Base-by-base conservation (phyloP, 371 early-diverging fungal genomes). In the Apophysomyces variabilis region DNA sequence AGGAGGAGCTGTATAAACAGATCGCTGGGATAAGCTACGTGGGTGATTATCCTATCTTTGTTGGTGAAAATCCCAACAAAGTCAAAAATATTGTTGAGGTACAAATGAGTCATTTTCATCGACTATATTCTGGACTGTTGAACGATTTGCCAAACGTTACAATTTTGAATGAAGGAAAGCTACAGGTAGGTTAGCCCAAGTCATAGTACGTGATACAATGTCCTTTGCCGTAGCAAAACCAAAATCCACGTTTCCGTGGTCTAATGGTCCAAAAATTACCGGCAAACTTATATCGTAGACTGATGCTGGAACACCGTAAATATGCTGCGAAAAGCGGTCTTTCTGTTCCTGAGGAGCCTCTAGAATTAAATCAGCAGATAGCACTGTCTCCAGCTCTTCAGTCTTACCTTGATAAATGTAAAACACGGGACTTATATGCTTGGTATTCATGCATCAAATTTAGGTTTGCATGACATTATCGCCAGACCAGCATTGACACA, bases 61-160 rank as follows among this genome's bases (percentile, higher is more conserved):
- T 94, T 56, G 97, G 93, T 26, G 98, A 97, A 77, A 93, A 96
- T 73, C 97, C 97, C 7, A 84, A 91, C 70, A 97, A 96, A 76
- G 88, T 96, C 21, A 71, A 85, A 65, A 96, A 97, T 74, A 95
- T 96, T 69, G 96, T 97, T 26, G 75, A 78, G 14, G 85, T 83
- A 1, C 97, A 97, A 68, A 66, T 90, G 72, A 76, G 85, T 0
- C 77, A 87, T 57, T 92, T 97, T 70, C 83, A 88, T 59, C 71
- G 86, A 65, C 75, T 94, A n/a, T 97, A 97, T 69, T 72, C 74
- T 46, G 89, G 90, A 35, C 71, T 95, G 9, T 75, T 96, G 18
- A 88, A 90, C 66, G 89, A 91, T 18, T 75, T 94, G 62, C 87
- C 87, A 26, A 90, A 90, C 62, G 87, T 92, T 14, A 80, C 84